Conservation (phyloP, 768 basidiomycete genomes). For the Psilocybe subaeruginosa region DNA sequence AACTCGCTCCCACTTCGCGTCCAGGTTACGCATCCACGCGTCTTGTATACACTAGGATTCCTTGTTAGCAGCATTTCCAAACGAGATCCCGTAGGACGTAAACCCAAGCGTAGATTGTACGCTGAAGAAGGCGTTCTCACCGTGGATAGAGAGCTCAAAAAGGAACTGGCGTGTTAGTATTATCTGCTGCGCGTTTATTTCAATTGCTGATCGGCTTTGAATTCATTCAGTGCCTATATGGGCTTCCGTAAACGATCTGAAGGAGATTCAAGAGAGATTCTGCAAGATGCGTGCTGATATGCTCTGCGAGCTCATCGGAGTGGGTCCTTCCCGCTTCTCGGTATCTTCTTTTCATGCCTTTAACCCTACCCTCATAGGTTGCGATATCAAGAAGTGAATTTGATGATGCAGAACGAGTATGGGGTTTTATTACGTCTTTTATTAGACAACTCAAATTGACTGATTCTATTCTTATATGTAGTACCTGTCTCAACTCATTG, state of each 20-base stretch:
- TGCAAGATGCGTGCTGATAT: constrained; percentile 73
- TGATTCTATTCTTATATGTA: not conserved
- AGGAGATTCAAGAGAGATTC: constrained; percentile 49
- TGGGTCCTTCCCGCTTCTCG: constrained; percentile 30
- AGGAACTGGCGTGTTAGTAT: constrained; percentile 41
- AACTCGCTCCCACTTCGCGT: constrained; percentile 50
- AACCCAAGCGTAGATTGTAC: constrained; percentile 74
- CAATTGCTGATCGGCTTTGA: not conserved
- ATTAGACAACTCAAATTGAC: not conserved
- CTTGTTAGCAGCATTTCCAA: constrained; percentile 69
- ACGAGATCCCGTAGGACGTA: constrained; percentile 73
- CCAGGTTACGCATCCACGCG: constrained; percentile 68
- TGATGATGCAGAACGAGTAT: constrained; percentile 58
- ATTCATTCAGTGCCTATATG: constrained; percentile 52
- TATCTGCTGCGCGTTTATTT: not conserved
- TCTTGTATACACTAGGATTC: constrained; percentile 66
- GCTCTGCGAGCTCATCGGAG: constrained; percentile 69
- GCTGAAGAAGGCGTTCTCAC: constrained; percentile 61
- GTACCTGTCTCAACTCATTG: constrained; percentile 43
- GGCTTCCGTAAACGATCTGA: constrained; percentile 53
- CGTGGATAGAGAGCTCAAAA: constrained; percentile 49
- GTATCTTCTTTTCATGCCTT: not conserved
- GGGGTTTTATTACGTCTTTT: constrained; percentile 18
- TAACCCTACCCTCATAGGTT: constrained; percentile 40
- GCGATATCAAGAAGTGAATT: constrained; percentile 73